A percentile compares a stretch with the other conserved stretches of the same genome.
Conservation (phyloP, 1,284 basidiomycete genomes). For the Apiotrichum mycotoxinovorans region DNA sequence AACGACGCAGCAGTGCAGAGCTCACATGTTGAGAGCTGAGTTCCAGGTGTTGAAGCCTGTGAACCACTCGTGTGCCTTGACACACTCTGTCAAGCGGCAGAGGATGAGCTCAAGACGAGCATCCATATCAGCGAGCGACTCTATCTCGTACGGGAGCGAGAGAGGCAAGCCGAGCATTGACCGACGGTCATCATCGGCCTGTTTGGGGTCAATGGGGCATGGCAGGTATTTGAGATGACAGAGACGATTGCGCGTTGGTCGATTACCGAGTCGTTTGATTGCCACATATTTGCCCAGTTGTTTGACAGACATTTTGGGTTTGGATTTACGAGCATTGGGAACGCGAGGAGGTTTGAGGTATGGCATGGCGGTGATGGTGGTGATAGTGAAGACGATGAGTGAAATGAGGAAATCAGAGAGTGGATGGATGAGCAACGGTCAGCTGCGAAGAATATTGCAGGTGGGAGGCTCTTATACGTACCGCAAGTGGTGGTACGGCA, state of each 20-base stretch:
- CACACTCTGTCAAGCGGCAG: constrained; percentile 62
- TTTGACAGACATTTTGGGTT: background rate
- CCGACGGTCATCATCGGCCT: constrained; percentile 41
- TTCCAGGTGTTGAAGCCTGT: constrained; percentile 74
- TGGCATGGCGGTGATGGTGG: background rate
- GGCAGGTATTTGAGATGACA: constrained; percentile 7
- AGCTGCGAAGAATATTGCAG: background rate
- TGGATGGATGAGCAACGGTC: too few relatives aligned
- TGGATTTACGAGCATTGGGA: background rate
- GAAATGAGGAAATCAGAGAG: background rate
- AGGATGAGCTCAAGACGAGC: constrained; percentile 73
- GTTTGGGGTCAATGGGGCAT: constrained; percentile 13
- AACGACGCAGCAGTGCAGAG: constrained; percentile 12
- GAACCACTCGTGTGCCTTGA: constrained; percentile 75
- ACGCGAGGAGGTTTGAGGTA: background rate
- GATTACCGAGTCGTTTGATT: background rate
- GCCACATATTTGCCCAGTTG: background rate
- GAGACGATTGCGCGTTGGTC: background rate
- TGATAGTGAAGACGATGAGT: background rate
- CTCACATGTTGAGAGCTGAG: constrained; percentile 68
- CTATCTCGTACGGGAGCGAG: constrained; percentile 72
- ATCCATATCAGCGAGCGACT: constrained; percentile 75
- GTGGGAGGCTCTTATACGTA: background rate
- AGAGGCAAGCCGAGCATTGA: constrained; percentile 44
- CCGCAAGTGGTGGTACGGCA: background rate